Conservation (phyloP, 306 rosid genomes). For the Oemleria cerasiformis region DNA sequence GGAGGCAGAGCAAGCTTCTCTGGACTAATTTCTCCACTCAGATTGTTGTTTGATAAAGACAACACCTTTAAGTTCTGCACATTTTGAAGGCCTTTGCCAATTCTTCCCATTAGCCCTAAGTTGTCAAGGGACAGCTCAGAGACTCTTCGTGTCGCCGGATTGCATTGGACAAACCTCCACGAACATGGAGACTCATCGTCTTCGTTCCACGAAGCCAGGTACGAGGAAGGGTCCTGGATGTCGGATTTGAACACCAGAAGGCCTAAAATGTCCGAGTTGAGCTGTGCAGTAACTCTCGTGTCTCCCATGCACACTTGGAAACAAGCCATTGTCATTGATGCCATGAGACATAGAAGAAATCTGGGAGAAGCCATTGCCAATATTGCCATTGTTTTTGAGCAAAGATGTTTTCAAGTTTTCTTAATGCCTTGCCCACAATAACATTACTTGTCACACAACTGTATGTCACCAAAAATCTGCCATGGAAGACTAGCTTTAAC, state of each 20-base stretch:
- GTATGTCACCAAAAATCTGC: slow-evolving; percentile 2
- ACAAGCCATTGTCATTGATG: background rate
- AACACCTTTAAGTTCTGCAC: slow-evolving; percentile 58
- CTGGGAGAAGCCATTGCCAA: slow-evolving; percentile 1
- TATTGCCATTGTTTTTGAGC: too few species aligned
- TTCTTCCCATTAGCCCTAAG: slow-evolving; percentile 54
- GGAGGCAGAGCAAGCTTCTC: slow-evolving; percentile 48
- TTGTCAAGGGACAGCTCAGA: slow-evolving; percentile 53
- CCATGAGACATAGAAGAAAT: background rate
- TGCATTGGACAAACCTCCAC: slow-evolving; percentile 65
- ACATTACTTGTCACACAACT: background rate
- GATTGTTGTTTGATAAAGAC: slow-evolving; percentile 67
- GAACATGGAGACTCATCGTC: slow-evolving; percentile 72
- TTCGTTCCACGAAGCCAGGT: slow-evolving; percentile 82
- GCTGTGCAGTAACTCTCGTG: slow-evolving; percentile 27
- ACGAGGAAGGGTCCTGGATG: slow-evolving; percentile 62
- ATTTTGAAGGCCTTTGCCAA: slow-evolving; percentile 79
- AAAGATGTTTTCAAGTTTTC: too few species aligned
- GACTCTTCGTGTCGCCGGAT: slow-evolving; percentile 48
- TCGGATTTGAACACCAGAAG: slow-evolving; percentile 81
- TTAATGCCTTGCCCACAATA: background rate
- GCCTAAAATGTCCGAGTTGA: slow-evolving; percentile 86
- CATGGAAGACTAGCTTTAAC: background rate
- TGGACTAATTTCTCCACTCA: slow-evolving; percentile 47
- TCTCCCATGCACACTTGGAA: slow-evolving; percentile 21